Base-by-base conservation (phyloP, 1,139 yeast genomes). In the Debaryomycetaceae sp. region DNA sequence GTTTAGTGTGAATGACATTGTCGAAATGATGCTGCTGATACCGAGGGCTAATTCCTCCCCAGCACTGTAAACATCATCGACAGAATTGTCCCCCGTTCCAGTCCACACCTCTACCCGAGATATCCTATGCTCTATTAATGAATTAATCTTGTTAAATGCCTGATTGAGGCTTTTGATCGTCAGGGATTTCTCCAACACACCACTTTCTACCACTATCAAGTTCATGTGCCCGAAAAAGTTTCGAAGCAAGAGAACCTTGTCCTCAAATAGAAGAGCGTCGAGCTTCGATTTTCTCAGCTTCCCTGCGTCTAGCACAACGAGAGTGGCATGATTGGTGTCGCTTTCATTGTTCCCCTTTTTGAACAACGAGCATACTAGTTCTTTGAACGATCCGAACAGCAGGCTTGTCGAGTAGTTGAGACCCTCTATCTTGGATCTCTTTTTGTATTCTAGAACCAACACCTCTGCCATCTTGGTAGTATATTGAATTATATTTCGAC, bases 91-190 rank as follows among this genome's bases (percentile, higher is more conserved):
- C 20, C 72, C 70, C 27, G 78, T 72, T 2, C 85, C 85, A 0
- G 80, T 74, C 86, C 85, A 81, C 3, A 79, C 69, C 53, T 76
- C 75, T 48, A 81, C 75, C 49, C 86, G 60, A 5, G 70, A 53
- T 36, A 79, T 66, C 50, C 86, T 60, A 52, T 74, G 50, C 45
- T 53, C 52, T n/a, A 70, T 59, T 42, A 66, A 52, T 6, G 45
- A 40, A 22, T 57, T 54, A 40, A 69, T 67, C 42, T 64, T 55
- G 20, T 56, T 47, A n/a, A 72, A 60, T 14, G 59, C 56, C 4
- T 53, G 55, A 49, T 70, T 62, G 37, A 70, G 55, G 6, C 55
- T 52, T 5, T 48, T 48, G 6, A 63, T 57, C 33, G 59, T 49
- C 14, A 45, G 41, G 11, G 51, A 47, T 23, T 60, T 47, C 23